Conservation (phyloP, 2,329 filamentous ascomycete species). For the Scedosporium minutisporum region DNA sequence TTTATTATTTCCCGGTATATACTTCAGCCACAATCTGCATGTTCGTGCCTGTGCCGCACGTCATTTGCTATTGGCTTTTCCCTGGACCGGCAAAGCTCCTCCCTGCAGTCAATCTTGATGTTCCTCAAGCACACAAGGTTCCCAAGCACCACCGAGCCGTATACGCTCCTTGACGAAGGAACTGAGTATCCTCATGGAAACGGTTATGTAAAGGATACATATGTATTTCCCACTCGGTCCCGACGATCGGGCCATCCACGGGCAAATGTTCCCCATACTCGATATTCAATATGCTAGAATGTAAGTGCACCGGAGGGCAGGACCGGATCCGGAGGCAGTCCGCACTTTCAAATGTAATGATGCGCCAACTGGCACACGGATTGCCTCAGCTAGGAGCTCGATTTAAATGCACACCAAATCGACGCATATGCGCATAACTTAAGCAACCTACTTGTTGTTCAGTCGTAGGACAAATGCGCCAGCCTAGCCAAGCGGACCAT, state of each 20-base stretch:
- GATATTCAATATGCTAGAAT: not conserved
- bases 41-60: not conserved
- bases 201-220: no score
- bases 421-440: not conserved
- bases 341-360: not conserved
- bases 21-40: slow-evolving; percentile 5
- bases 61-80: not conserved
- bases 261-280: no score
- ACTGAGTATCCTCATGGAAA: no score
- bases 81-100: not conserved
- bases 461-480: not conserved
- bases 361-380: not conserved
- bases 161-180: no score
- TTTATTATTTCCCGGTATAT: slow-evolving; percentile 6
- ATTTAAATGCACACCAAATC: not conserved
- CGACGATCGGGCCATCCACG: no score
- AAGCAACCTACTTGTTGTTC: not conserved
- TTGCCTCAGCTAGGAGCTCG: not conserved
- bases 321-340: not conserved
- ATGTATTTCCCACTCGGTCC: no score
- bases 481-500: not conserved
- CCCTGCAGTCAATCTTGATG: no score
- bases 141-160: no score
- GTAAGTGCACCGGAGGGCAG: no score
- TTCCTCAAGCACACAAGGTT: no score